phyloP scores from a whole-genome alignment of 331 rosid genomes.

The Quercus tomentella region DNA sequence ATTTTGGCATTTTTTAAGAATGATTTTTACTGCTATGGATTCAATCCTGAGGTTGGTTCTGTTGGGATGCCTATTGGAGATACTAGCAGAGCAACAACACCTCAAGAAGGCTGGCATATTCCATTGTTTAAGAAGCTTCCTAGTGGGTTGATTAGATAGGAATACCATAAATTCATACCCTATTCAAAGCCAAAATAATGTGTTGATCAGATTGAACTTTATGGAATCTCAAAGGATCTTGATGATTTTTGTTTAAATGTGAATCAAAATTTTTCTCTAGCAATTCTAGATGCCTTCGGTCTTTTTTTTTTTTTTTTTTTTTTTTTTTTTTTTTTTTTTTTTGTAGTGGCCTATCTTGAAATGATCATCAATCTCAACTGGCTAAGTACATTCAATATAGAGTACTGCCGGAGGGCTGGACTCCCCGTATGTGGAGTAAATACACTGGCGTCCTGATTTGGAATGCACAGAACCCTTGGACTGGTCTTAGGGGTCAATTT shows the following conservation, averaged over 20 bases:
- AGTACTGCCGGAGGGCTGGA: slow-evolving; percentile 91
- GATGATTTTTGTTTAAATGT: slow-evolving; percentile 89
- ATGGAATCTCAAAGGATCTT: slow-evolving; percentile 73
- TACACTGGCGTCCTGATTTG: slow-evolving; percentile 88
- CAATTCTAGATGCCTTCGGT: slow-evolving; percentile 12
- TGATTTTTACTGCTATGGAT: slow-evolving; percentile 57
- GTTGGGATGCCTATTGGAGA: slow-evolving; percentile 88
- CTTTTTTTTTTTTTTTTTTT: too few species aligned
- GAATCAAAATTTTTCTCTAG: slow-evolving; percentile 15
- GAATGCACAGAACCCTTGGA: slow-evolving; percentile 98
- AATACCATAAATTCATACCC: slow-evolving; percentile 82
- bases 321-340: slow-evolving; percentile 55
- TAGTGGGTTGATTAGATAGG: slow-evolving; percentile 57
- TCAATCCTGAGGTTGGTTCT: slow-evolving; percentile 93
- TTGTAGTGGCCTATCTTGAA: slow-evolving; percentile 11
- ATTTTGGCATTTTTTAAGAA: slow-evolving; percentile 40
- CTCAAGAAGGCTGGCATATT: slow-evolving; percentile 80
- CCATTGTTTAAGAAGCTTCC: slow-evolving; percentile 71
- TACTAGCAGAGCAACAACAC: slow-evolving; percentile 90
- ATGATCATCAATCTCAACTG: slow-evolving; percentile 73
- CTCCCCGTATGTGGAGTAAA: slow-evolving; percentile 87
- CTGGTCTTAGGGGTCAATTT: slow-evolving; percentile 95
- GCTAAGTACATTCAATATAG: slow-evolving; percentile 57
- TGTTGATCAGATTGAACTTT: slow-evolving; percentile 81
- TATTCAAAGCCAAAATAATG: slow-evolving; percentile 66